Conservation (phyloP, 352 stramenopile genomes). For the Globisporangium alternatum region DNA sequence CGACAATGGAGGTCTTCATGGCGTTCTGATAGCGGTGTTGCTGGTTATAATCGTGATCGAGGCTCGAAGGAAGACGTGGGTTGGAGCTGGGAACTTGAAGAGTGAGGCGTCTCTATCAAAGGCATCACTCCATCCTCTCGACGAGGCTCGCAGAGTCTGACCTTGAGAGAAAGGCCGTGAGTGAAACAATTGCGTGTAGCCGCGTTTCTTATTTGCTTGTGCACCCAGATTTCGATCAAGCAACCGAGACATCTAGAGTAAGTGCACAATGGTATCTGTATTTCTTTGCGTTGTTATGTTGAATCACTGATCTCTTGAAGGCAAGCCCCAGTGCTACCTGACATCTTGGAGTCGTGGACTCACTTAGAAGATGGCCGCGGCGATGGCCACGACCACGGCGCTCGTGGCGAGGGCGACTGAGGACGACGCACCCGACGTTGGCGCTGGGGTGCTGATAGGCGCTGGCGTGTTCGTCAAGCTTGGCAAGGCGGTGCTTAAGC, state of each 20-base stretch:
- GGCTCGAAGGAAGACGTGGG: background rate
- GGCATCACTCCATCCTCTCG: no score
- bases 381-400: constrained; percentile 17
- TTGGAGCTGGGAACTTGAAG: background rate
- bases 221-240: no score
- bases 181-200: no score
- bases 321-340: no score
- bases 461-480: background rate
- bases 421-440: background rate
- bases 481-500: background rate
- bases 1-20: constrained; percentile 1
- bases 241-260: no score
- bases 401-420: background rate
- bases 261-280: no score
- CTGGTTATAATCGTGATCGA: background rate
- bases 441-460: background rate
- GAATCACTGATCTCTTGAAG: no score
- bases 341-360: no score
- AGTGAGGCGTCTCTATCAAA: background rate
- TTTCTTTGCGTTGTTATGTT: no score
- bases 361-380: constrained; percentile 17
- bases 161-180: no score
- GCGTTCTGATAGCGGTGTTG: background rate
- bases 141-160: no score
- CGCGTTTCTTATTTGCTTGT: no score